These are phyloP conservation scores for Paracoccidioides lutzii DNA, from an alignment of 2,329 filamentous ascomycete species.

Conservation along the genomic window DNA sequence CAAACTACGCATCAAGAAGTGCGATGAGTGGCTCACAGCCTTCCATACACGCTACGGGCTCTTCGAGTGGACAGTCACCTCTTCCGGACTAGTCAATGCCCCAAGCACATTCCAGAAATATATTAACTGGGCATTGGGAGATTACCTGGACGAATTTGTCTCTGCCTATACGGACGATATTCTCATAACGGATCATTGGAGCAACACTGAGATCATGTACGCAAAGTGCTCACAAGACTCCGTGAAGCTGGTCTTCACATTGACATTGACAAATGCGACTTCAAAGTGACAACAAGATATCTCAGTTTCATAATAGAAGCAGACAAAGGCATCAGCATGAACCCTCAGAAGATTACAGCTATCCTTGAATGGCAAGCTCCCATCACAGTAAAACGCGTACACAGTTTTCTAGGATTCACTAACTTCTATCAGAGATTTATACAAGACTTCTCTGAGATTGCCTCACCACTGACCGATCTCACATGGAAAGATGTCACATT, in stretches of 20 bases:
- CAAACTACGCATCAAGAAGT: too few species aligned
- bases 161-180: conserved; percentile 20
- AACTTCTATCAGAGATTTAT: too few species aligned
- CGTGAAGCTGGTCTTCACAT: neutral
- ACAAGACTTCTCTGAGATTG: too few species aligned
- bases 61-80: too few species aligned
- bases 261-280: neutral
- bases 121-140: conserved; percentile 16
- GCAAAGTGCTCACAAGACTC: neutral
- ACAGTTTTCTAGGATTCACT: conserved; percentile 20
- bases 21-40: too few species aligned
- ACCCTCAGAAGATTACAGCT: neutral
- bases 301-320: neutral
- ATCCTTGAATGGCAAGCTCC: conserved; percentile 18
- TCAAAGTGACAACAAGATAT: neutral
- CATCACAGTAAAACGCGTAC: conserved; percentile 11
- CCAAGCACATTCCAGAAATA: conserved; percentile 15
- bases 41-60: too few species aligned
- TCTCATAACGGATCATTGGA: conserved; percentile 14
- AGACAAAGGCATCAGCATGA: neutral
- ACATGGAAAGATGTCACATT: too few species aligned
- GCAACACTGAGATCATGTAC: neutral
- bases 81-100: too few species aligned
- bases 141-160: conserved; percentile 9
- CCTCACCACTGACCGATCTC: too few species aligned